phyloP scores from a whole-genome alignment of 2,329 filamentous ascomycete species.

The Penicillium sp. region DNA sequence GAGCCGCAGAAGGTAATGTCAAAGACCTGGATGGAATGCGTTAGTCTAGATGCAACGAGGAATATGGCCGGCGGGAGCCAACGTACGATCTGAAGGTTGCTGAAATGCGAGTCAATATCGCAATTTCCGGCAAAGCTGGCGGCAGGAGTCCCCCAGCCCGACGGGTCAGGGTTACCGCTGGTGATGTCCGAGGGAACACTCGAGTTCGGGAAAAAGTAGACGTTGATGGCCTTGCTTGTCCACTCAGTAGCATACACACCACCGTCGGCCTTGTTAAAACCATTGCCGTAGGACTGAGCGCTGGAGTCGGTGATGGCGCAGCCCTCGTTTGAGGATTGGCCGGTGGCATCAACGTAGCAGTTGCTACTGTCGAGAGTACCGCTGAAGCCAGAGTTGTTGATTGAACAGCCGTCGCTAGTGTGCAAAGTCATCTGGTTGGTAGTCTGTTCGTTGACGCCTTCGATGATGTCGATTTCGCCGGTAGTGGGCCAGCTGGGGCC shows the following conservation, averaged over 20 bases:
- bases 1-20: constrained; percentile 85
- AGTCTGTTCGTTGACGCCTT: constrained; percentile 66
- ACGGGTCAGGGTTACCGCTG: constrained; percentile 60
- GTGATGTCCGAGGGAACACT: constrained; percentile 63
- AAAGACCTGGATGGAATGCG: constrained; percentile 43
- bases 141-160: constrained; percentile 64
- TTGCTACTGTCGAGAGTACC: constrained; percentile 51
- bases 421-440: constrained; percentile 66
- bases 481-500: constrained; percentile 66
- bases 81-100: constrained; percentile 63
- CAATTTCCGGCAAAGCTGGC: constrained; percentile 70
- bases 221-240: constrained; percentile 66
- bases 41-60: constrained; percentile 4
- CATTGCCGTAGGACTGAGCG: constrained; percentile 58
- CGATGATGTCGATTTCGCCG: constrained; percentile 78
- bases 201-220: constrained; percentile 79
- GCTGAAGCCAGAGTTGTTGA: constrained; percentile 51
- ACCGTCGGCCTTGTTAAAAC: constrained; percentile 67
- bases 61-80: not conserved
- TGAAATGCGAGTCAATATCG: constrained; percentile 68
- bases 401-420: constrained; percentile 59
- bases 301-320: constrained; percentile 57
- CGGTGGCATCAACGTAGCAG: constrained; percentile 54
- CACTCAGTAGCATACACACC: constrained; percentile 75
- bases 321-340: constrained; percentile 52